Evolutionary conservation across 1,284 basidiomycete genomes (phyloP).

Genomic region (Apiotrichum gracile): DNA sequence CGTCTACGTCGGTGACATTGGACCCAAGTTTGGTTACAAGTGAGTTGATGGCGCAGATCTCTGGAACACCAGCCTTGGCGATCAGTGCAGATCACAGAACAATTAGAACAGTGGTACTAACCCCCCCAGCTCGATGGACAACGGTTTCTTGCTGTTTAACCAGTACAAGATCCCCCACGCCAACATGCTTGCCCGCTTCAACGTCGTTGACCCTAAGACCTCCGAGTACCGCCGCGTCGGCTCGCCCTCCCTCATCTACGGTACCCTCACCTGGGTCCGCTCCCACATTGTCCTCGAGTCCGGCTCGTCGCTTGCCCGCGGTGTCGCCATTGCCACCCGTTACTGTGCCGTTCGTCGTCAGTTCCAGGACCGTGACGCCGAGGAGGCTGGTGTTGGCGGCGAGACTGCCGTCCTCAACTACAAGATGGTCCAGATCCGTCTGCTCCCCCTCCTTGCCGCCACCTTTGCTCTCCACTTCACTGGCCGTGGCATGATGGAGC

Average conservation of each 20-base stretch:
- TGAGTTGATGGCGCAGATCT: conserved; percentile 28
- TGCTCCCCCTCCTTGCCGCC: conserved; percentile 56
- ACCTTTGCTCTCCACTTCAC: conserved; percentile 56
- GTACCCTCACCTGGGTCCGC: conserved; percentile 53
- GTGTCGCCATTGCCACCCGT: conserved; percentile 54
- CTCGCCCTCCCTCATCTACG: conserved; percentile 55
- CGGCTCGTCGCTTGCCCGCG: conserved; percentile 52
- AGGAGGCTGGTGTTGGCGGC: conserved; percentile 39
- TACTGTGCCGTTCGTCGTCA: conserved; percentile 54
- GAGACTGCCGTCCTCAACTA: conserved; percentile 57
- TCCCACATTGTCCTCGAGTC: conserved; percentile 55
- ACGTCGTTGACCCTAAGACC: conserved; percentile 50
- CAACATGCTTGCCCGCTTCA: conserved; percentile 58
- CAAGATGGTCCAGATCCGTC: conserved; percentile 55
- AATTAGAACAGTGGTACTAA: too few species aligned
- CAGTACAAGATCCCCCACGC: conserved; percentile 55
- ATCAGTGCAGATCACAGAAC: too few species aligned
- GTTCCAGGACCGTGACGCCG: conserved; percentile 48
- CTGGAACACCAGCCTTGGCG: not conserved
- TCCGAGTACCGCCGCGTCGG: conserved; percentile 45
- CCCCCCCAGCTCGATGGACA: conserved; percentile 45
- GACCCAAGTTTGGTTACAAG: conserved; percentile 57
- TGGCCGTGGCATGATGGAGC: conserved; percentile 47
- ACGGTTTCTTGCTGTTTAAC: conserved; percentile 53
- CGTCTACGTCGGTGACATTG: conserved; percentile 55